Percentiles rank a stretch among this genome's conserved stretches.
phyloP scores from a whole-genome alignment of 164 flowering plant genomes.

The Platanus orientalis region DNA sequence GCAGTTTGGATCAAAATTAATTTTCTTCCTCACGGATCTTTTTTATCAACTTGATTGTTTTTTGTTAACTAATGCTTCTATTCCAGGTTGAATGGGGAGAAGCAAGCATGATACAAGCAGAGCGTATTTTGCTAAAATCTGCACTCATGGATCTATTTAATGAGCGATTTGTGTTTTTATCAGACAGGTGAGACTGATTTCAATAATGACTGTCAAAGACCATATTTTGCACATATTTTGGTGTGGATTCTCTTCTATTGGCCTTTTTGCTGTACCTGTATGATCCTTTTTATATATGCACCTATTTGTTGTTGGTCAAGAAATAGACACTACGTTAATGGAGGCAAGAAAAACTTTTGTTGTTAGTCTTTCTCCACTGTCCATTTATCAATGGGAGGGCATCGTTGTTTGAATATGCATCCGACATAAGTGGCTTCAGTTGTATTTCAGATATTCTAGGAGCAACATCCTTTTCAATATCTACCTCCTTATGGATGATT shows the following conservation, averaged over 20 bases:
- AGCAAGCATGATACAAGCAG: slow-evolving; percentile 93
- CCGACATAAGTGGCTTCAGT: too few relatives aligned
- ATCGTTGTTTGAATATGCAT: too few relatives aligned
- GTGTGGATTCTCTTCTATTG: too few relatives aligned
- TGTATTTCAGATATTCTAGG: too few relatives aligned
- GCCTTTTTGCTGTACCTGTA: neutral
- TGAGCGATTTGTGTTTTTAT: slow-evolving; percentile 78
- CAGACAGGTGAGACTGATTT: slow-evolving; percentile 68
- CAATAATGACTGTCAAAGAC: too few relatives aligned
- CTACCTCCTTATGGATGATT: too few relatives aligned
- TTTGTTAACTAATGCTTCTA: slow-evolving; percentile 4
- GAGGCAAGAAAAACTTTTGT: neutral
- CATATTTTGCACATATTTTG: too few relatives aligned
- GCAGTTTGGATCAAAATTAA: neutral
- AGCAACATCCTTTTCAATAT: too few relatives aligned
- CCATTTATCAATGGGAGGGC: too few relatives aligned
- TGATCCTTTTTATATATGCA: neutral
- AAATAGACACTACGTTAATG: neutral
- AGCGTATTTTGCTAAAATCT: slow-evolving; percentile 72
- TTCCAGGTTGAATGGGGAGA: slow-evolving; percentile 98
- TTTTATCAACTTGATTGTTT: slow-evolving; percentile 1
- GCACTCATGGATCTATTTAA: slow-evolving; percentile 71
- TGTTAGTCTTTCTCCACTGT: neutral
- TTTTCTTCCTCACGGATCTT: neutral
- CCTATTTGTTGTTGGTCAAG: neutral